Conservation (phyloP, 345 rosid species). For the Gossypium bickii region DNA sequence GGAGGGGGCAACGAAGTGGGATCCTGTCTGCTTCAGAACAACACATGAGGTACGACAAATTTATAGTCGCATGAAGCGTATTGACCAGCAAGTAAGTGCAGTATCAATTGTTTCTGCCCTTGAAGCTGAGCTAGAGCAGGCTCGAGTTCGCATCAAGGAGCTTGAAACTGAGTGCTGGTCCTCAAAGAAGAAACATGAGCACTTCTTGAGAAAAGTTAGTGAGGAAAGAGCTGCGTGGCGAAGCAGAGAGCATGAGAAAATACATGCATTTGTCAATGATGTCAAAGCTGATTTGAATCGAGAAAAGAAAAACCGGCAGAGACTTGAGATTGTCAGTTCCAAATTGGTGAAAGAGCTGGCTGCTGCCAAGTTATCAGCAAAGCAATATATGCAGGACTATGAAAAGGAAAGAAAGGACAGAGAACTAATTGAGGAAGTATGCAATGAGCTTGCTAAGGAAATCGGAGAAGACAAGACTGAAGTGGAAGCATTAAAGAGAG, state of each 20-base stretch:
- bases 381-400: conserved; percentile 53
- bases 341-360: conserved; percentile 67
- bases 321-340: conserved; percentile 60
- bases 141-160: conserved; percentile 46
- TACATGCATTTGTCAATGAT: conserved; percentile 54
- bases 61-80: conserved; percentile 36
- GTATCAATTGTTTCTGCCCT: conserved; percentile 53
- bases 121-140: conserved; percentile 54
- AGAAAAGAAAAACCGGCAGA: conserved; percentile 58
- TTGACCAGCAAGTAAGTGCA: conserved; percentile 54
- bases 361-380: conserved; percentile 51
- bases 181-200: conserved; percentile 67
- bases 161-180: conserved; percentile 58
- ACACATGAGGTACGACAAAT: conserved; percentile 44
- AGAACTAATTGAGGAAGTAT: conserved; percentile 68
- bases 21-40: conserved; percentile 43
- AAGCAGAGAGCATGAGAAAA: conserved; percentile 69
- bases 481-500: conserved; percentile 53
- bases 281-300: conserved; percentile 50
- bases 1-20: conserved; percentile 84
- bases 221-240: conserved; percentile 72
- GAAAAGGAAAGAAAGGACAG: conserved; percentile 60
- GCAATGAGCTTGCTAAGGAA: conserved; percentile 70
- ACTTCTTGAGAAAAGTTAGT: conserved; percentile 63
- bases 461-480: conserved; percentile 68